Conservation (phyloP, 768 basidiomycete species). For the Strobilomyces confusus region DNA sequence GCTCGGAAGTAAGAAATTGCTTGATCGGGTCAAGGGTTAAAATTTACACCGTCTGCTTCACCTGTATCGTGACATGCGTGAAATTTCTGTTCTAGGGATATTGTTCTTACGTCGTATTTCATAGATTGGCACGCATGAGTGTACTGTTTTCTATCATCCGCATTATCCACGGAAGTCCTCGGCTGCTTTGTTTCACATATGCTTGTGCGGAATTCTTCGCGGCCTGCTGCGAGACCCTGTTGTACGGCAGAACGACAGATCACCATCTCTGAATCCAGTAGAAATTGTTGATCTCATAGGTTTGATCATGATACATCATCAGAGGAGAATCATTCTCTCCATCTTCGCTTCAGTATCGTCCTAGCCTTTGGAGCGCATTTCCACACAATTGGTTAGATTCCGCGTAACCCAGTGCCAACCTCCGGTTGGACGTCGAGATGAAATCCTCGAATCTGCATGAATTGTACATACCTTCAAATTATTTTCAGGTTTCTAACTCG, state of each 20-base stretch:
- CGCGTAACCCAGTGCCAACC: neutral
- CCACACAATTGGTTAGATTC: slow-evolving; percentile 9
- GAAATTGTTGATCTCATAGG: no score
- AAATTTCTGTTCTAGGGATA: neutral
- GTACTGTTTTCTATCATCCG: neutral
- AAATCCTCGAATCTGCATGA: neutral
- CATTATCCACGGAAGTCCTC: neutral
- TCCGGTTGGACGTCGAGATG: slow-evolving; percentile 21
- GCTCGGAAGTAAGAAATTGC: neutral
- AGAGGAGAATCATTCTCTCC: slow-evolving; percentile 23
- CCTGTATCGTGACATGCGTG: neutral
- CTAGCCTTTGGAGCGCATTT: slow-evolving; percentile 15
- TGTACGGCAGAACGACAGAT: no score
- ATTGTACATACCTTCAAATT: neutral
- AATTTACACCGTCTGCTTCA: neutral
- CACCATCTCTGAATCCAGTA: no score
- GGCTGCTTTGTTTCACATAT: neutral
- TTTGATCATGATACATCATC: no score
- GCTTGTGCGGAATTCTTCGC: neutral
- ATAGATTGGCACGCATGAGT: neutral
- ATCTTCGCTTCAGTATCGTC: slow-evolving; percentile 18
- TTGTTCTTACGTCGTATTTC: neutral
- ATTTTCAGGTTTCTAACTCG: slow-evolving; percentile 1
- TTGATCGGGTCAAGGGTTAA: neutral
- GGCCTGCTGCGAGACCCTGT: no score